Conservation (phyloP, 2,329 filamentous ascomycete genomes). For the Stagonosporopsis cucurbitacearum region DNA sequence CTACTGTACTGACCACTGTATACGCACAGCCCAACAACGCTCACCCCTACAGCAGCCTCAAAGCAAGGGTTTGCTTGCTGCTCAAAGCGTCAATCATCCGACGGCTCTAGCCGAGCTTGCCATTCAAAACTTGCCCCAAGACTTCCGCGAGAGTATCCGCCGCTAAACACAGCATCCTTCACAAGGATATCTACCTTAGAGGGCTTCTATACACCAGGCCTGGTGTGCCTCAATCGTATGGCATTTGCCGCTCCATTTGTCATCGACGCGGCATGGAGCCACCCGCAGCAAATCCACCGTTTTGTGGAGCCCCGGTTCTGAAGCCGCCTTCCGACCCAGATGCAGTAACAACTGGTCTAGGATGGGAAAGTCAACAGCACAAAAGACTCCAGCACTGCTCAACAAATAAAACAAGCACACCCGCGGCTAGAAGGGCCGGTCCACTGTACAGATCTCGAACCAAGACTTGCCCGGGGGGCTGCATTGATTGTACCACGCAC, state of each 20-base stretch:
- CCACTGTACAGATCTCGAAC: not conserved
- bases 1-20: not conserved
- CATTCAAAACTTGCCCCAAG: not conserved
- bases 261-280: not conserved
- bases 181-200: not conserved
- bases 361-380: not conserved
- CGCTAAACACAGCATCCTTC: not conserved
- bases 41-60: not conserved
- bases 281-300: not conserved
- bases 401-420: not conserved
- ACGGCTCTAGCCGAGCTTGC: not conserved
- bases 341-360: not conserved
- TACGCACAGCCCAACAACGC: not conserved
- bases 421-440: conserved; percentile 7
- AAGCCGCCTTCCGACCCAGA: not conserved
- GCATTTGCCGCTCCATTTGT: not conserved
- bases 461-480: conserved; percentile 7
- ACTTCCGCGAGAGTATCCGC: not conserved
- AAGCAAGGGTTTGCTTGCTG: conserved; percentile 1
- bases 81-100: not conserved
- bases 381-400: not conserved
- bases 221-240: not conserved
- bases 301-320: conserved; percentile 6
- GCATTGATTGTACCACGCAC: conserved; percentile 13
- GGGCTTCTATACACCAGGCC: not conserved